These are phyloP conservation scores for Ramularia endophylla DNA, from an alignment of 2,329 filamentous ascomycete genomes.

Conservation along the genomic window DNA sequence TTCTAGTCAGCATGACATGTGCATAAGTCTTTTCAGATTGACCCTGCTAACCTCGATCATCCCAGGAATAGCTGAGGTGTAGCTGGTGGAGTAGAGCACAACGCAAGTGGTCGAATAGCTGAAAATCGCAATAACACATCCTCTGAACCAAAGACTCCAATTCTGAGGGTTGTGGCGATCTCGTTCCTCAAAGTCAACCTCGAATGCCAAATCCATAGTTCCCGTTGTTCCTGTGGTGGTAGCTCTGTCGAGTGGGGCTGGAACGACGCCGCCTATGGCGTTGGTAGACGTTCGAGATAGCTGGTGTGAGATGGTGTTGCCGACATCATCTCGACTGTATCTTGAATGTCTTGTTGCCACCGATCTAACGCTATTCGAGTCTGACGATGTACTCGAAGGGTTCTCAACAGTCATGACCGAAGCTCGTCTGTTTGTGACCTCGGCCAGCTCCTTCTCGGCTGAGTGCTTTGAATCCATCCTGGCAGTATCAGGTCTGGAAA, in stretches of 20 bases:
- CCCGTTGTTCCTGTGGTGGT: conserved; percentile 18
- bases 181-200: conserved; percentile 63
- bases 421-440: conserved; percentile 10
- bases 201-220: conserved; percentile 52
- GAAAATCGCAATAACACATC: conserved; percentile 49
- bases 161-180: conserved; percentile 62
- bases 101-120: conserved; percentile 50
- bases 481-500: not conserved
- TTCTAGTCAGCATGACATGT: conserved; percentile 1
- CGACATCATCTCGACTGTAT: conserved; percentile 19
- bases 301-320: conserved; percentile 20
- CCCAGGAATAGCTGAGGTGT: conserved; percentile 65
- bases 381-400: conserved; percentile 20
- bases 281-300: conserved; percentile 25
- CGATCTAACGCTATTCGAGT: conserved; percentile 17
- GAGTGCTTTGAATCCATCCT: conserved; percentile 14
- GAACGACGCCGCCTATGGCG: conserved; percentile 26
- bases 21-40: conserved; percentile 34
- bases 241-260: conserved; percentile 13
- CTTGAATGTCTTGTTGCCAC: conserved; percentile 14
- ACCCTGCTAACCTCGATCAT: conserved; percentile 36
- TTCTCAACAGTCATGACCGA: conserved; percentile 26
- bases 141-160: conserved; percentile 58
- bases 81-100: conserved; percentile 71
- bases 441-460: conserved; percentile 2